Base-by-base conservation (phyloP, 2,329 filamentous ascomycete species). In the Aspergillus candidus region DNA sequence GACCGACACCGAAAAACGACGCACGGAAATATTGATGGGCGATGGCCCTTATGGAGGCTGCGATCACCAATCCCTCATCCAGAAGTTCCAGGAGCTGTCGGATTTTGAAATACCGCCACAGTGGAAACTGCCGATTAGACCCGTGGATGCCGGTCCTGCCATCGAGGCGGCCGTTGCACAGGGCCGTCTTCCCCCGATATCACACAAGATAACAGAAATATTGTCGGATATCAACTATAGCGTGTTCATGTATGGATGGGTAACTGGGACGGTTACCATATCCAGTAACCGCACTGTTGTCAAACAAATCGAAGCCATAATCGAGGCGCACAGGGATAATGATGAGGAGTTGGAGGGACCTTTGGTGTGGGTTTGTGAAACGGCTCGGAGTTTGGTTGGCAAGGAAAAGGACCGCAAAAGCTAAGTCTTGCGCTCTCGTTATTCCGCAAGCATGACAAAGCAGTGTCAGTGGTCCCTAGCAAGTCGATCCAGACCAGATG, bases 201-300 rank as follows among this genome's bases (percentile, higher is more conserved):
- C 58, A 38, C 58, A 55, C 33, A 68, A 57, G 52, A 73, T 74
- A 41, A 70, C 59, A 4, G 53, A 69, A 7, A 67, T 71, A 5
- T 68, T 86, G 40, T 80, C 77, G 0, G 65, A 72, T 11, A 79
- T 86, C 44, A 88, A 87, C 55, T 67, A 74, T 41, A 82, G 82
- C 14, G 84, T 88, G 7, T 87, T 89, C 57, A 69, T 85, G 41
- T 81, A 82, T 56, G 85, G 85, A 12, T 90, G 86, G 86, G 72
- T 73, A 8, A 66, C 70, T 7, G 70, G 74, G 0, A 59, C 77
- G 18, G 85, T 82, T 1, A 89, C 84, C 1, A 66, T 90, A 40
- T 87, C 84, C 3, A 83, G 82, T 49, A 89, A 90, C 58, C 74
- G 78, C 15, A 78, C 77, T 1, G 80, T 84, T 35, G 77, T 79